phyloP scores from a whole-genome alignment of 2,329 filamentous ascomycete genomes.

The Shiraia bambusicola region DNA sequence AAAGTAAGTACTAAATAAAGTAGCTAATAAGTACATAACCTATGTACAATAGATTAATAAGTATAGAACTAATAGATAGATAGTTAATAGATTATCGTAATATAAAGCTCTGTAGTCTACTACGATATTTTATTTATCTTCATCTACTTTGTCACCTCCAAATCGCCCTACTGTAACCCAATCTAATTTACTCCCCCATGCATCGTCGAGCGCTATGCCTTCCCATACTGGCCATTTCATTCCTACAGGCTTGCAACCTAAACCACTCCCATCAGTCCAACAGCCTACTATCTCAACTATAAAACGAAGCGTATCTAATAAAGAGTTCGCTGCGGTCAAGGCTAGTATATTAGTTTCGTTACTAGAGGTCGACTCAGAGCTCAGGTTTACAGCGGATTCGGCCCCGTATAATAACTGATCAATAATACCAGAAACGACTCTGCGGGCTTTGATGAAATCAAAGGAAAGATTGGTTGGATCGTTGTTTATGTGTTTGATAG shows the following conservation, averaged over 20 bases:
- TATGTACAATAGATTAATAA: too few species aligned
- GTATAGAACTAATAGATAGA: too few species aligned
- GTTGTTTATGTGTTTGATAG: conserved; percentile 62
- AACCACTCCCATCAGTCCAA: conserved; percentile 2
- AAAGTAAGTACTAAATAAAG: too few species aligned
- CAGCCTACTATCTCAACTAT: conserved; percentile 1
- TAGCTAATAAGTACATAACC: too few species aligned
- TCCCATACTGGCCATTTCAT: neutral
- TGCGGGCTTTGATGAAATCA: conserved; percentile 64
- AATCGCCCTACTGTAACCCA: too few species aligned
- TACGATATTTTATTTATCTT: too few species aligned
- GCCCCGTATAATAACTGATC: conserved; percentile 65
- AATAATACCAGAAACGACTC: conserved; percentile 67
- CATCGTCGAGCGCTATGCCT: neutral
- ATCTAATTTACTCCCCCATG: neutral
- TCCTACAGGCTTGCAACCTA: neutral
- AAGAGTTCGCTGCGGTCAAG: neutral
- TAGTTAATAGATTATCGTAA: too few species aligned
- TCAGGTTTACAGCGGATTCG: conserved; percentile 1
- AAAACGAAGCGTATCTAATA: conserved; percentile 3
- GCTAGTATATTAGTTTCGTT: neutral
- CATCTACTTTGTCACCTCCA: too few species aligned
- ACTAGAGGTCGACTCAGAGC: conserved; percentile 2
- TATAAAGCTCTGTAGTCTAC: too few species aligned
- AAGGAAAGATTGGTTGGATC: conserved; percentile 59